A percentile compares a stretch with the other conserved stretches of the same genome.
phyloP scores from a whole-genome alignment of 2,329 filamentous ascomycete species.

The Phaeosphaeriaceae sp. region DNA sequence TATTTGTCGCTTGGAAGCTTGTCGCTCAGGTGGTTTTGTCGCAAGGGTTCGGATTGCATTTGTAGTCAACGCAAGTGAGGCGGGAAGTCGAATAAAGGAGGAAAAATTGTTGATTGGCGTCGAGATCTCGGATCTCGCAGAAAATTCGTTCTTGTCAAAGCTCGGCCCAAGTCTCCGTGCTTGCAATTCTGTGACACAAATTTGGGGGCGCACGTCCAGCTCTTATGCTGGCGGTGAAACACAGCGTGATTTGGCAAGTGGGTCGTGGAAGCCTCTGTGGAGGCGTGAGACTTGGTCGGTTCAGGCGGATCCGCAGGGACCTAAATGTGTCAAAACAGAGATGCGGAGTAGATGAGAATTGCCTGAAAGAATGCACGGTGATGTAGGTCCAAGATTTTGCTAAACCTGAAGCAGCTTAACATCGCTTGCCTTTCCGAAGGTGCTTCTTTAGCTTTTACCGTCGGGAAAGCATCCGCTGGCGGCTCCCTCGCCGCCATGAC shows the following conservation, averaged over 20 bases:
- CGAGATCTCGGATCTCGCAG: constrained; percentile 26
- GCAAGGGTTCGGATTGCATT: constrained; percentile 21
- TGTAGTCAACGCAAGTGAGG: constrained; percentile 27
- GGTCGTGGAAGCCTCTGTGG: constrained; percentile 13
- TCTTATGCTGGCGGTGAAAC: constrained; percentile 29
- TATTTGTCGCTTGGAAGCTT: constrained; percentile 23
- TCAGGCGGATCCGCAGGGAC: constrained; percentile 19
- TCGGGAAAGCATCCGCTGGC: constrained; percentile 25
- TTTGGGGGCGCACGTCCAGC: constrained; percentile 26
- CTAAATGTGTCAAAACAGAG: constrained; percentile 10
- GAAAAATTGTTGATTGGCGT: constrained; percentile 23
- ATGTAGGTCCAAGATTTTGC: constrained; percentile 20
- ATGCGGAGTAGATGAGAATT: constrained; percentile 29
- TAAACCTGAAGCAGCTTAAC: constrained; percentile 13
- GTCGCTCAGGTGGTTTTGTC: constrained; percentile 22
- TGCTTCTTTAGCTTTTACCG: constrained; percentile 18
- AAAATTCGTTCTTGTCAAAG: constrained; percentile 23
- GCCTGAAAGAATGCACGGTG: constrained; percentile 18
- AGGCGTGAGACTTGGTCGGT: constrained; percentile 10
- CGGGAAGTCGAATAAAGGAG: constrained; percentile 17
- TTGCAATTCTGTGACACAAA: constrained; percentile 17
- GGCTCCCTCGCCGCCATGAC: constrained; percentile 9
- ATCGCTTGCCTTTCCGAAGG: constrained; percentile 14
- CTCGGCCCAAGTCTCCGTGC: constrained; percentile 17
- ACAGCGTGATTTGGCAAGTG: constrained; percentile 15